Conservation (phyloP, 2,329 filamentous ascomycete genomes). For the Claviceps africana region DNA sequence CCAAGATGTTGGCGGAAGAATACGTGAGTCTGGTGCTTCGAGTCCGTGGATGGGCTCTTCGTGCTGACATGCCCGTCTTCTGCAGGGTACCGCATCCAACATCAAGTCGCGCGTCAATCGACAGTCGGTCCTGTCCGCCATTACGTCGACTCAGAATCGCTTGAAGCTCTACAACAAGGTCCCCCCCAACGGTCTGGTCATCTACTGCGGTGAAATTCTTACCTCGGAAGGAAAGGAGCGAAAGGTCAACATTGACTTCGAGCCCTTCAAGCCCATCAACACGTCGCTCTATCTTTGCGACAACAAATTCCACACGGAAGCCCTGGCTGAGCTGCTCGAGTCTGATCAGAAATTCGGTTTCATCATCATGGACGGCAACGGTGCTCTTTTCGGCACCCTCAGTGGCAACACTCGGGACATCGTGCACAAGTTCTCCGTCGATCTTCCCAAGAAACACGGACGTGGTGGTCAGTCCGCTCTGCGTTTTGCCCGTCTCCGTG, state of each 20-base stretch:
- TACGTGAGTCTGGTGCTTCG: constrained; percentile 46
- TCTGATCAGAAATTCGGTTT: constrained; percentile 99
- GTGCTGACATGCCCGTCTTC: constrained; percentile 10
- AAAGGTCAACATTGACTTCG: constrained; percentile 99
- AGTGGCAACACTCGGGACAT: constrained; percentile 96
- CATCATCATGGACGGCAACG: constrained; percentile 99
- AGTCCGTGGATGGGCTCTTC: constrained; percentile 30
- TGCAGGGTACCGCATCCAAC: constrained; percentile 88
- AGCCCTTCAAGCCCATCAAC: constrained; percentile 99
- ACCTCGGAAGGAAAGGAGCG: constrained; percentile 96
- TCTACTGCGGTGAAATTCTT: constrained; percentile 99
- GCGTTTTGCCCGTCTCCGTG: constrained; percentile 97
- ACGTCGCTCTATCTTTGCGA: constrained; percentile 98
- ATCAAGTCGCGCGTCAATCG: constrained; percentile 99
- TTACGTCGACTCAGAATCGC: constrained; percentile 97
- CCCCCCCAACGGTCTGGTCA: constrained; percentile 88
- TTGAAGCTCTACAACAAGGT: constrained; percentile 99
- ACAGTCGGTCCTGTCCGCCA: constrained; percentile 93
- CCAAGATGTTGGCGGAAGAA: constrained; percentile 99
- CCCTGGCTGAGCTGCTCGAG: constrained; percentile 89
- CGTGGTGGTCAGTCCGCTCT: constrained; percentile 99
- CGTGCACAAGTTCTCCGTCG: constrained; percentile 95
- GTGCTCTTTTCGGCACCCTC: constrained; percentile 88
- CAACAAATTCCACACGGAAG: constrained; percentile 99
- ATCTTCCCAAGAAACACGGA: constrained; percentile 98